These are phyloP conservation scores for Monosporascus sp. DNA, from an alignment of 2,329 filamentous ascomycete genomes.

Conservation along the genomic window DNA sequence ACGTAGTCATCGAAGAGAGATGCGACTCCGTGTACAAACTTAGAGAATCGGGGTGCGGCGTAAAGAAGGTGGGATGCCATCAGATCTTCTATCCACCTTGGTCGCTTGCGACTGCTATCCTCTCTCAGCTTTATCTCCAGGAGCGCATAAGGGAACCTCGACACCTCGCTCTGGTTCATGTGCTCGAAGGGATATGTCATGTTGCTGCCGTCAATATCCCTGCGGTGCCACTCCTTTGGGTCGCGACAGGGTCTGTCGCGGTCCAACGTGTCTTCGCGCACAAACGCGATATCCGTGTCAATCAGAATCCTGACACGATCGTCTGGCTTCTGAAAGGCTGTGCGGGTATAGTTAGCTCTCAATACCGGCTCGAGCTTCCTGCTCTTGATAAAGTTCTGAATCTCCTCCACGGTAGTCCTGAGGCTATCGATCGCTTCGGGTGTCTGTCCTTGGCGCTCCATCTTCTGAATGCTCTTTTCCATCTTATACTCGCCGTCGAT, in stretches of 20 bases:
- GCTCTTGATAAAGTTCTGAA: constrained; percentile 75
- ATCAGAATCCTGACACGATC: constrained; percentile 87
- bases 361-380: constrained; percentile 78
- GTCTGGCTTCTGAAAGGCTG: constrained; percentile 95
- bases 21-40: constrained; percentile 92
- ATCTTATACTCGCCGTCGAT: constrained; percentile 83
- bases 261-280: constrained; percentile 75
- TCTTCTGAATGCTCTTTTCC: constrained; percentile 85
- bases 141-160: constrained; percentile 83
- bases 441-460: constrained; percentile 70
- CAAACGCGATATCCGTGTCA: constrained; percentile 87
- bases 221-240: constrained; percentile 82
- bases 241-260: constrained; percentile 81
- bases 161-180: constrained; percentile 87
- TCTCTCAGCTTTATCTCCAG: constrained; percentile 88
- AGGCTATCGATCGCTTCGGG: constrained; percentile 63
- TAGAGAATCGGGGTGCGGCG: constrained; percentile 85
- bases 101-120: constrained; percentile 59
- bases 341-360: constrained; percentile 88
- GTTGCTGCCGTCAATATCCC: constrained; percentile 76
- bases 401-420: constrained; percentile 66
- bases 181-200: constrained; percentile 85
- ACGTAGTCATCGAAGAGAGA: constrained; percentile 93
- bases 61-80: constrained; percentile 92
- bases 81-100: constrained; percentile 84